Conservation (phyloP, 1,139 yeast species). For the Wickerhamomyces sp. region DNA sequence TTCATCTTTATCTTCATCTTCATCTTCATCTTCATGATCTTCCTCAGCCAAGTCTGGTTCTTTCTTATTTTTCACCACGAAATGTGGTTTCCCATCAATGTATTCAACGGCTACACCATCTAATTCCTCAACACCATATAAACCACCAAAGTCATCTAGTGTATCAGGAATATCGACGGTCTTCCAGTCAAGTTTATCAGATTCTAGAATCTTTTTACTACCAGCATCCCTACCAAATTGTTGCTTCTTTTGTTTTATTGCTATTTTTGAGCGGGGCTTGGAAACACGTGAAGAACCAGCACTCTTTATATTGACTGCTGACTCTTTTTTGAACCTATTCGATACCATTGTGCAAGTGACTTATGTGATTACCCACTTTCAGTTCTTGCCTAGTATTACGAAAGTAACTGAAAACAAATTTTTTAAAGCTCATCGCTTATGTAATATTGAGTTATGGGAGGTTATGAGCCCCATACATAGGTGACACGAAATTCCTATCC, state of each 20-base stretch:
- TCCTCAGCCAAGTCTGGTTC: slow-evolving; percentile 10
- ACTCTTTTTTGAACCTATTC: neutral
- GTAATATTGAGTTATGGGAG: neutral
- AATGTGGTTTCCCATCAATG: slow-evolving; percentile 61
- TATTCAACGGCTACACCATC: slow-evolving; percentile 84
- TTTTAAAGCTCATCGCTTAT: slow-evolving; percentile 13
- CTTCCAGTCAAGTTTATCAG: slow-evolving; percentile 67
- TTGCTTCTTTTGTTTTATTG: neutral
- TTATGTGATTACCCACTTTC: too few species aligned
- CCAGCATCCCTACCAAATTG: slow-evolving; percentile 3
- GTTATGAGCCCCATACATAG: too few species aligned
- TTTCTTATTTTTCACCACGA: slow-evolving; percentile 46
- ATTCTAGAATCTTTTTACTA: slow-evolving; percentile 37
- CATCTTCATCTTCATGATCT: slow-evolving; percentile 10
- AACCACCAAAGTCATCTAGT: slow-evolving; percentile 82
- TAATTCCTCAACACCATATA: slow-evolving; percentile 88
- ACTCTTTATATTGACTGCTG: slow-evolving; percentile 2
- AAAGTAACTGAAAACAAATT: too few species aligned
- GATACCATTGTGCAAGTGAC: too few species aligned
- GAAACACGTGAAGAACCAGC: neutral
- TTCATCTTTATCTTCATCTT: slow-evolving; percentile 11
- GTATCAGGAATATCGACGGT: slow-evolving; percentile 79
- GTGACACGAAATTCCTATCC: too few species aligned
- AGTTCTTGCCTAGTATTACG: too few species aligned
- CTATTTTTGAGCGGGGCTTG: neutral